Evolutionary conservation across 1,139 yeast species (phyloP), one percentile per base, ranked within the genome.

Genomic region (Taphrina pruni): DNA sequence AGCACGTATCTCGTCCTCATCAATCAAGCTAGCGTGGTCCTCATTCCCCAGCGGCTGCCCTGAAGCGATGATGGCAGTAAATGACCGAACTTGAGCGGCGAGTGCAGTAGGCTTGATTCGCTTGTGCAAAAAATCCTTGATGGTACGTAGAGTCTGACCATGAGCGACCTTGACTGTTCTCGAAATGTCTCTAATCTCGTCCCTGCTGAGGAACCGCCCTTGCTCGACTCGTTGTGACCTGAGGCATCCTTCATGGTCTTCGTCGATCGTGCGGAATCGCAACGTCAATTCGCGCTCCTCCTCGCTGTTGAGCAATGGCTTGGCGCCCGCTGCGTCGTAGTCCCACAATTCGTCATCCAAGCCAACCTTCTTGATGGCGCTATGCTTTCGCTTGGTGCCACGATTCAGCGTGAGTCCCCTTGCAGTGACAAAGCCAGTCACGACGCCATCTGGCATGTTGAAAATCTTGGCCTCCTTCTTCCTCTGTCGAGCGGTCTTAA

Each of bases 381-480:
- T 20, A 39, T 39, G 46, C 65, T 70, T 51, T 61, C 71, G 38
- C 51, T 54, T 54, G 35, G 51, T 21, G 48, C 57, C 65, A 8
- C 60, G 21, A 21, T 50, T 20, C 14, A 50, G 55, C 26, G 69
- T 32, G 9, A 70, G 60, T 6, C 41, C 54, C 7, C 72, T 48
- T 4, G 90, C 94, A 17, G 81, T 80, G 54, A 82, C 80, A 74
- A 91, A 90, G 0, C 95, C 95, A 0, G 88, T 84, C 45, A 83
- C 85, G 3, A 87, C 96, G 75, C 87, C 83, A 73, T 88, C 93
- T 0, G 97, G 97, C 90, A 90, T 87, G 76, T 86, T 86, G 73
- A 90, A 90, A 69, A 79, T 78, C 72, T 84, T 84, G 62, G 76
- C 75, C 41, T 75, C 71, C 58, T 78, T 77, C 54, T 35, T 54